Conservation (phyloP, 331 rosid genomes). For the Acacia pycnantha region DNA sequence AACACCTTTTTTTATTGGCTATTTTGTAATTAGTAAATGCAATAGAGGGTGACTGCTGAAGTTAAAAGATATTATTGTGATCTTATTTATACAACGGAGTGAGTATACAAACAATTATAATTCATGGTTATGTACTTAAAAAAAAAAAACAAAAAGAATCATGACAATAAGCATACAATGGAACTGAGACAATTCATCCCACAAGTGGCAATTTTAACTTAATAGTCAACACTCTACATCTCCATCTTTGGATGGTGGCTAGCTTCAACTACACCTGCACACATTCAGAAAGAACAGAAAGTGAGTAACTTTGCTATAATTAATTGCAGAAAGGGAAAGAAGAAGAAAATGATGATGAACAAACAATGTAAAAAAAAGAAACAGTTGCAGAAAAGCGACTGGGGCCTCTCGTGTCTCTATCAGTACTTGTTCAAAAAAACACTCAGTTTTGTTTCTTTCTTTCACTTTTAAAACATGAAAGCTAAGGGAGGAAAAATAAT, state of each 20-base stretch:
- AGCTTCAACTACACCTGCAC: constrained; percentile 72
- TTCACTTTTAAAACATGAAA: constrained; percentile 30
- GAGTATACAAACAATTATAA: constrained; percentile 52
- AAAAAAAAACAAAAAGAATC: constrained; percentile 28
- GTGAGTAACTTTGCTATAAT: background rate
- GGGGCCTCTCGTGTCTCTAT: constrained; percentile 37
- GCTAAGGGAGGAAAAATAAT: background rate
- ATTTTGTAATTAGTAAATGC: constrained; percentile 7
- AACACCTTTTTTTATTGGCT: background rate
- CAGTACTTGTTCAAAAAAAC: constrained; percentile 22
- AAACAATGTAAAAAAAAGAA: background rate
- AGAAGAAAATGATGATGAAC: background rate
- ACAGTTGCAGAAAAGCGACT: background rate
- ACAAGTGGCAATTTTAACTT: constrained; percentile 26
- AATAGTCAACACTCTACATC: constrained; percentile 43
- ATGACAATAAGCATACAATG: constrained; percentile 30
- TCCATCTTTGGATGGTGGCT: constrained; percentile 40
- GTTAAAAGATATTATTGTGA: constrained; percentile 34
- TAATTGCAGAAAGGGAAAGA: background rate
- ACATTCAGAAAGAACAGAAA: background rate
- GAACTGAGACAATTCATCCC: constrained; percentile 37
- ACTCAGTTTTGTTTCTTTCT: constrained; percentile 28
- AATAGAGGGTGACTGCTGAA: constrained; percentile 19
- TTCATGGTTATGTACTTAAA: constrained; percentile 45
- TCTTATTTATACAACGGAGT: constrained; percentile 51